These are phyloP conservation scores for Endoconidiophora polonica DNA, from an alignment of 2,329 filamentous ascomycete genomes.

Conservation along the genomic window DNA sequence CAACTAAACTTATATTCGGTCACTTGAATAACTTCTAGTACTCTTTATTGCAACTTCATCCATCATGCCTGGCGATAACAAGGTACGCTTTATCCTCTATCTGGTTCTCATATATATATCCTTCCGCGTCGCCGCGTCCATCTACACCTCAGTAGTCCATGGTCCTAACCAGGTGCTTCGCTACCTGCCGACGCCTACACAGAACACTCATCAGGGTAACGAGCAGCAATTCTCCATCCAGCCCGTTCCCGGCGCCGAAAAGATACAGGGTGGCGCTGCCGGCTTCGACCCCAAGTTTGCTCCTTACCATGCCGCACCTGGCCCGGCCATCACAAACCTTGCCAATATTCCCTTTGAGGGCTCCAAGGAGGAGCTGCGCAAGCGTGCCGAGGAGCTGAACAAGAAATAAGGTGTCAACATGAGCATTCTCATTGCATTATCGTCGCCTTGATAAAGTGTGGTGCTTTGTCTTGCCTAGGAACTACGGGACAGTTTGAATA, in stretches of 20 bases:
- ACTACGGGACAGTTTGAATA: too few relatives aligned
- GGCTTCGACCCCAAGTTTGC: conserved; percentile 28
- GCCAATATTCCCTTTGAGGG: conserved; percentile 39
- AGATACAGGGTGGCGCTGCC: conserved; percentile 20
- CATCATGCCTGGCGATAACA: conserved; percentile 10
- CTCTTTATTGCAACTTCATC: not conserved
- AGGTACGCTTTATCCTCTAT: conserved; percentile 12
- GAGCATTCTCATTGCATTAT: too few relatives aligned
- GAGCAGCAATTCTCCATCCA: conserved; percentile 31
- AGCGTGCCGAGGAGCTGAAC: conserved; percentile 50
- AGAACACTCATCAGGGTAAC: conserved; percentile 13
- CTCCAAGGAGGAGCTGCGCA: conserved; percentile 51
- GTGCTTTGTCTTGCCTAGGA: too few relatives aligned
- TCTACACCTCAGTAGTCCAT: conserved; percentile 7
- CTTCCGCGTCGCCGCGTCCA: conserved; percentile 1
- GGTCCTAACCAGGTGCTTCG: conserved; percentile 9
- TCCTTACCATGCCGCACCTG: conserved; percentile 37
- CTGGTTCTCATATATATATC: conserved; percentile 8
- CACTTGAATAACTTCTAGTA: too few relatives aligned
- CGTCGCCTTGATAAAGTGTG: too few relatives aligned
- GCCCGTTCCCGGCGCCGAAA: conserved; percentile 21
- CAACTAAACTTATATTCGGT: not conserved
- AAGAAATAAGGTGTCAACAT: conserved; percentile 23
- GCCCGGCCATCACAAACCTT: conserved; percentile 37
- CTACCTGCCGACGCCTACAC: not conserved